Percentiles rank a stretch among this genome's conserved stretches.
Conservation (phyloP, 768 basidiomycete species). For the Leccinum pellstonianum region DNA sequence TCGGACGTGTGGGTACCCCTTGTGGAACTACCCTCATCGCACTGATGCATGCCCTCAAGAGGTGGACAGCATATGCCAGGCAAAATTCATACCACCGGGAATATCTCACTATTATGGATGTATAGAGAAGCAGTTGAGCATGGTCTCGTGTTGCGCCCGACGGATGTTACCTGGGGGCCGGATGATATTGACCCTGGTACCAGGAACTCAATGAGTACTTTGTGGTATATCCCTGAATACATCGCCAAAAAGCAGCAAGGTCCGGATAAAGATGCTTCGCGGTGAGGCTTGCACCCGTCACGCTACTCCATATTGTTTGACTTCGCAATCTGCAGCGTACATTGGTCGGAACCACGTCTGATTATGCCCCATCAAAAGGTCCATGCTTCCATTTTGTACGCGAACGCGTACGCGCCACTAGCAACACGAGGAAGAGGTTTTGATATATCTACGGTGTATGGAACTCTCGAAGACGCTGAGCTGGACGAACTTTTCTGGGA, state of each 20-base stretch:
- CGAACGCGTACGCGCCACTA: neutral
- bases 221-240: constrained; percentile 8
- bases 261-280: neutral
- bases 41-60: neutral
- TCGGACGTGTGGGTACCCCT: constrained; percentile 24
- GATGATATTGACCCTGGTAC: constrained; percentile 13
- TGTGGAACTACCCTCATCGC: neutral
- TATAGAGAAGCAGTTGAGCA: neutral
- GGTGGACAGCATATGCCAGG: constrained; percentile 14
- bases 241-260: constrained; percentile 14
- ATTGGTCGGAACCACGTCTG: constrained; percentile 11
- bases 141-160: constrained; percentile 13
- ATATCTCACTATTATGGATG: neutral
- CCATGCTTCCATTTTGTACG: neutral
- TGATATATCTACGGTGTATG: neutral
- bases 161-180: constrained; percentile 16
- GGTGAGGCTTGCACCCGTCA: constrained; percentile 2
- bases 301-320: neutral
- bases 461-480: neutral
- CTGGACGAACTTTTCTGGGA: neutral
- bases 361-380: constrained; percentile 3
- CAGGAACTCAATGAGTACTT: constrained; percentile 8
- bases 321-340: neutral
- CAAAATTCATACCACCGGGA: neutral
- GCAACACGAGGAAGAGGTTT: neutral